Conservation (phyloP, 2,329 filamentous ascomycete genomes). For the Hypoxylon sp. region DNA sequence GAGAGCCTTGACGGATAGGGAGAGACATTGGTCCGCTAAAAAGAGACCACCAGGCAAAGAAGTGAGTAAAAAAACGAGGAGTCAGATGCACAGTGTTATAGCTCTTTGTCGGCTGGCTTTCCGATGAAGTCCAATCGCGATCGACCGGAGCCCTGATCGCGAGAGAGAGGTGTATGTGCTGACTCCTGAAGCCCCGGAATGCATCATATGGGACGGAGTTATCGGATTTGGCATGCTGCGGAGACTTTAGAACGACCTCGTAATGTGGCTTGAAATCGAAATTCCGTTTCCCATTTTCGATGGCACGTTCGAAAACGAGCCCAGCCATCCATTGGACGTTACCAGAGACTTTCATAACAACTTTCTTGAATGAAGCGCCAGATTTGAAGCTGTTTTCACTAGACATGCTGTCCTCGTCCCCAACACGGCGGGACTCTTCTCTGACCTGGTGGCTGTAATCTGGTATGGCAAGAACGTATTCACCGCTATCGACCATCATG, state of each 20-base stretch:
- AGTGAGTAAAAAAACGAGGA: constrained; percentile 97
- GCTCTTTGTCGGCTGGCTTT: constrained; percentile 81
- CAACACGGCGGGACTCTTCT: constrained; percentile 65
- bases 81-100: constrained; percentile 97
- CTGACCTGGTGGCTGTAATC: constrained; percentile 92
- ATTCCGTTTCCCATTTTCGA: constrained; percentile 77
- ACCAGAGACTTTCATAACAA: constrained; percentile 97
- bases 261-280: constrained; percentile 96
- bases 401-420: constrained; percentile 69
- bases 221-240: constrained; percentile 74
- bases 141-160: constrained; percentile 89
- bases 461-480: constrained; percentile 93
- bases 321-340: constrained; percentile 94
- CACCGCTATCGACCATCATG: constrained; percentile 95
- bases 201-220: constrained; percentile 80
- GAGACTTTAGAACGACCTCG: constrained; percentile 86
- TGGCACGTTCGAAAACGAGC: constrained; percentile 89
- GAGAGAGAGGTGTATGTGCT: constrained; percentile 95
- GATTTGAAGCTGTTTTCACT: constrained; percentile 75
- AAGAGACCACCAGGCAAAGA: constrained; percentile 97
- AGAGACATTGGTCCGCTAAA: constrained; percentile 96
- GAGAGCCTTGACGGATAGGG: constrained; percentile 88
- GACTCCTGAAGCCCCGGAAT: constrained; percentile 95
- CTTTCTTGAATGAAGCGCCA: constrained; percentile 94
- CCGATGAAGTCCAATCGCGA: constrained; percentile 85